Base-by-base conservation (phyloP, 768 basidiomycete genomes). In the Suillus plorans region DNA sequence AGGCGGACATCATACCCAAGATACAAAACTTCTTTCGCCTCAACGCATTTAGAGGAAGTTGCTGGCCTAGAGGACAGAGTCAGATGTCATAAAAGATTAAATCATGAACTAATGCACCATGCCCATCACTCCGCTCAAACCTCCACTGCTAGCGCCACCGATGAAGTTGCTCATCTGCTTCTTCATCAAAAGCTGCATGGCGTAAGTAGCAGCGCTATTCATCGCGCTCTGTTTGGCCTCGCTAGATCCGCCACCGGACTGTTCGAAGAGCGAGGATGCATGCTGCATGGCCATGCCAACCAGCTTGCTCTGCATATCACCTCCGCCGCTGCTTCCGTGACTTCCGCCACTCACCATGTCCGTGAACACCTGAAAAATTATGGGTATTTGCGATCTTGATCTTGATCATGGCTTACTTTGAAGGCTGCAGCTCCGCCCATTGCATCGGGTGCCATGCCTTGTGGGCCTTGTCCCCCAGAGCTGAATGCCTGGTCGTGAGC, bases 221-320 rank as follows among this genome's bases (percentile, higher is more conserved):
- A 96, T 87, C 10, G 88, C 89, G 70, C 94, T 92, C 70, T 96
- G 94, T 78, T 92, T 92, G 0, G 69, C 66, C 73, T 83, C 83
- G 12, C 89, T 88, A 13, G 85, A 82, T 5, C 86, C 79, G 4
- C 85, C 82, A 9, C 87, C 86, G 22, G 89, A 90, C 47, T 52
- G 37, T 20, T 66, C 65, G 69, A 95, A 91, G 58, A 93, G 77
- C 73, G 92, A 90, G 18, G 84, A 79, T 0, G 88, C 90, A 69
- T 96, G 89, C 0, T 86, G 85, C 92, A 97, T 94, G 5, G 95
- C 94, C 75, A 94, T 76, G 70, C 90, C 90, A 76, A 97, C 88
- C 65, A 96, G 79, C 74, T 95, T 75, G 45, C 86, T 86, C 73
- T 84, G 81, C 59, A 80, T 81, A 55, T 81, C 78, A 34, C 80